Evolutionary conservation across 2,329 filamentous ascomycete species (phyloP), one percentile per base, ranked within the genome.

Genomic region (Alternaria brassicicola): DNA sequence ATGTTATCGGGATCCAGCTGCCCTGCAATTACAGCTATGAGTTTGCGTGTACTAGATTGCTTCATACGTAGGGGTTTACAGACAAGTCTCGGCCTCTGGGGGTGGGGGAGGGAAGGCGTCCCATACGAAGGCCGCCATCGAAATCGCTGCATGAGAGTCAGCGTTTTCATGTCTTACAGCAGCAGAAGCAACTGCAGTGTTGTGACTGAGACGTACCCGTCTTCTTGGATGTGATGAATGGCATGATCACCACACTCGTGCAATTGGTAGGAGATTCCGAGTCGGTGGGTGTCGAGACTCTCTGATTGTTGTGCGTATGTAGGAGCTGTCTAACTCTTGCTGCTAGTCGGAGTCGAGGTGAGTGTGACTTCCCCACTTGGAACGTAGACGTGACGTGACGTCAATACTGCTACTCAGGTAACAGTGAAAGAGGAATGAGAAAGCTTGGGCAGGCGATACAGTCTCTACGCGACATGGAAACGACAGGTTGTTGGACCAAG

Each of bases 41-140:
- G 23, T 57, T 26, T 48, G 48, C 12, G 25, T 3, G 8, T 41
- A 26, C 7, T 10, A 17, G 21, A 2, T 17, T n/a, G 13, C 4
- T 25, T 28, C 1, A 4, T 12, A 15, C 7, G 13, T 36, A 0
- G 9, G 6, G 1, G 10, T 1, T 17, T n/a, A 12, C 63, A n/a
- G 42, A 49, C 64, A 66, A 8, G 35, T n/a, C 28, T 53, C 55
- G 1, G 52, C 43, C 15, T 61, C 61, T 1, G 59, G 60, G 9
- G 57, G 48, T 1, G 59, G 58, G 1, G 48, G 41, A 1, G 66
- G 52, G n/a, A 69, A 67, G 0, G 30, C 15, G 6, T 60, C 52
- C 62, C 57, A 66, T 0, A 53, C 52, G 3, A 57, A 10, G 4
- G 23, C 23, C 1, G 19, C 6, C 15, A 13, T 9, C 2, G 21